Evolutionary conservation across 2,329 filamentous ascomycete species (phyloP).

Genomic region (Fusarium torulosum): DNA sequence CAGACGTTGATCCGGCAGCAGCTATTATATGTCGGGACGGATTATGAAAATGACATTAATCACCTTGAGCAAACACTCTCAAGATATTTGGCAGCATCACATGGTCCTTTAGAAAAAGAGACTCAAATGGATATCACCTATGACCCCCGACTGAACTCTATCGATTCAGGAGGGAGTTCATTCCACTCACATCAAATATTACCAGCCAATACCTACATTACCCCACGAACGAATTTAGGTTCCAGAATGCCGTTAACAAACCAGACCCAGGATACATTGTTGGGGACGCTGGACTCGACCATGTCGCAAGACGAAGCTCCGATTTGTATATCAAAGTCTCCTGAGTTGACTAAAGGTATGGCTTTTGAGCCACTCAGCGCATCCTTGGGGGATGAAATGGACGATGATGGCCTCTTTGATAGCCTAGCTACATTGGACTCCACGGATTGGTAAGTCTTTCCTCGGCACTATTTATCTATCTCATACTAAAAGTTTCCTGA

Average conservation of each 20-base stretch:
- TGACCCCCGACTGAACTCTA: too few species aligned
- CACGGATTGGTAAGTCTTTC: background rate
- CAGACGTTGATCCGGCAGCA: background rate
- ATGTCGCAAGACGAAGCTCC: background rate
- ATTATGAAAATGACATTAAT: accelerated
- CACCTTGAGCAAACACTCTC: background rate
- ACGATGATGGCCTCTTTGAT: constrained; percentile 16
- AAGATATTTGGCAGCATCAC: too few species aligned
- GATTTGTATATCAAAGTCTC: accelerated
- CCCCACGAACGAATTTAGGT: too few species aligned
- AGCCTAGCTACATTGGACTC: constrained; percentile 15
- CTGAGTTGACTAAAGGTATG: accelerated
- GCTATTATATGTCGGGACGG: background rate
- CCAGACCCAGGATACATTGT: too few species aligned
- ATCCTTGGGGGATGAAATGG: background rate
- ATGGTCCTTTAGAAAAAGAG: too few species aligned
- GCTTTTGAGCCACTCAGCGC: background rate
- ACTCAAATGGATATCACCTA: too few species aligned
- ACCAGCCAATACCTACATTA: too few species aligned
- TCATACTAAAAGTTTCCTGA: background rate
- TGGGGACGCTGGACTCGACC: background rate
- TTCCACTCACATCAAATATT: too few species aligned
- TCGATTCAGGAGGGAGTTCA: too few species aligned
- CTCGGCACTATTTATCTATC: accelerated
- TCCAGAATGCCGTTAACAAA: too few species aligned